phyloP scores from a whole-genome alignment of 1,284 basidiomycete species.

The Wallemia ichthyophaga region DNA sequence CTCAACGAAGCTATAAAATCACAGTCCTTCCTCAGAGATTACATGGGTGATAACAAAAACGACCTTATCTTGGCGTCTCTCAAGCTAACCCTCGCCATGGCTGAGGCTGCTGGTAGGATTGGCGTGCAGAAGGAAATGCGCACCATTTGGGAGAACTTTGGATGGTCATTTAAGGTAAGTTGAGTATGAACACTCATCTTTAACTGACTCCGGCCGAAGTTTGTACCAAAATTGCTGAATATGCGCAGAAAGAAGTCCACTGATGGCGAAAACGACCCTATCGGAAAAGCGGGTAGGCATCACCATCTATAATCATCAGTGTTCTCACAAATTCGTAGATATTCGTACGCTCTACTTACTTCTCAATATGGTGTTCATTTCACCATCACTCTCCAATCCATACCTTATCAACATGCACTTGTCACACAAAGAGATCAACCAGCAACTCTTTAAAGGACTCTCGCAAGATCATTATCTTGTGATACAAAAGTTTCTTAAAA shows the following conservation, averaged over 20 bases:
- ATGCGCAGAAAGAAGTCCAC: slow-evolving; percentile 31
- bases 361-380: slow-evolving; percentile 37
- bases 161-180: slow-evolving; percentile 40
- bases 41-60: slow-evolving; percentile 27
- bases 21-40: slow-evolving; percentile 26
- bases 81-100: slow-evolving; percentile 29
- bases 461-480: slow-evolving; percentile 29
- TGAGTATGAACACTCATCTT: slow-evolving; percentile 2
- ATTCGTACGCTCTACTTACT: slow-evolving; percentile 37
- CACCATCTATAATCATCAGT: background rate
- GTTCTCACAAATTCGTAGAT: slow-evolving; percentile 18
- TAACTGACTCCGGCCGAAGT: slow-evolving; percentile 17
- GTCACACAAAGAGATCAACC: slow-evolving; percentile 29
- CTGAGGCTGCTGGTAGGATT: slow-evolving; percentile 28
- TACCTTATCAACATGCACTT: slow-evolving; percentile 30
- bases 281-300: slow-evolving; percentile 26
- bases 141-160: slow-evolving; percentile 28
- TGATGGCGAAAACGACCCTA: slow-evolving; percentile 17
- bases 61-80: slow-evolving; percentile 32
- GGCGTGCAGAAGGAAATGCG: slow-evolving; percentile 21
- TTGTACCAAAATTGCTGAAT: slow-evolving; percentile 29
- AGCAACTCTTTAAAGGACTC: slow-evolving; percentile 35
- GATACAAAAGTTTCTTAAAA: slow-evolving; percentile 27
- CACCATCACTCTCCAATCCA: slow-evolving; percentile 17
- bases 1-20: slow-evolving; percentile 27